Percentiles rank a stretch among this genome's conserved stretches.
phyloP scores from a whole-genome alignment of 1,139 yeast genomes.

The Protomyces pachydermus region DNA sequence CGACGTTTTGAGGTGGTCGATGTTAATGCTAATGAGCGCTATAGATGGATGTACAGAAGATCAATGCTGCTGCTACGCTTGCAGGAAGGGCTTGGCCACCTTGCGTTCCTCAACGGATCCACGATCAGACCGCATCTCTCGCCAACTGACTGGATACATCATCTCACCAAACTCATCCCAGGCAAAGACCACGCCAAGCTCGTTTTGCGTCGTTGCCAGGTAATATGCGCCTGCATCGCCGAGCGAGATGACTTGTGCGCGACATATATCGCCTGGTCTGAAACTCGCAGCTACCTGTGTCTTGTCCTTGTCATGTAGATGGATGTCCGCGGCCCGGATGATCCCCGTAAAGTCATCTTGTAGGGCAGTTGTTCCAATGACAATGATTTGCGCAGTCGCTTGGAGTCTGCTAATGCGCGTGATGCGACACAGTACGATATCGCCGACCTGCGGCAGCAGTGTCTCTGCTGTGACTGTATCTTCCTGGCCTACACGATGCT shows the following conservation, averaged over 20 bases:
- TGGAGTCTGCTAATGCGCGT: constrained; percentile 63
- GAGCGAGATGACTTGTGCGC: constrained; percentile 68
- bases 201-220: constrained; percentile 82
- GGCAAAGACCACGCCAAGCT: constrained; percentile 90
- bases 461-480: not conserved
- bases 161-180: constrained; percentile 62
- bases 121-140: constrained; percentile 75
- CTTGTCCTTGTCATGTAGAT: constrained; percentile 86
- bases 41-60: too few relatives aligned
- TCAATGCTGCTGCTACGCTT: constrained; percentile 23
- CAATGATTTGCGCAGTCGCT: constrained; percentile 76
- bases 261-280: constrained; percentile 86
- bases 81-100: constrained; percentile 81
- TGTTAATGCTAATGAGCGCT: not conserved
- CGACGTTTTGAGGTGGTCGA: constrained; percentile 3
- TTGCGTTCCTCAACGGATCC: constrained; percentile 77
- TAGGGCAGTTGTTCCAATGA: constrained; percentile 53
- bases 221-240: constrained; percentile 94
- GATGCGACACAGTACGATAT: constrained; percentile 71
- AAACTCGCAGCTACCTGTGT: constrained; percentile 74
- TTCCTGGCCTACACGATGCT: not conserved
- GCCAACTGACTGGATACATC: constrained; percentile 94
- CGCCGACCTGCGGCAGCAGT: constrained; percentile 75
- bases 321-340: constrained; percentile 57
- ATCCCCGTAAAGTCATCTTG: constrained; percentile 81